phyloP scores from a whole-genome alignment of 345 rosid species.

The Citrus sp. region DNA sequence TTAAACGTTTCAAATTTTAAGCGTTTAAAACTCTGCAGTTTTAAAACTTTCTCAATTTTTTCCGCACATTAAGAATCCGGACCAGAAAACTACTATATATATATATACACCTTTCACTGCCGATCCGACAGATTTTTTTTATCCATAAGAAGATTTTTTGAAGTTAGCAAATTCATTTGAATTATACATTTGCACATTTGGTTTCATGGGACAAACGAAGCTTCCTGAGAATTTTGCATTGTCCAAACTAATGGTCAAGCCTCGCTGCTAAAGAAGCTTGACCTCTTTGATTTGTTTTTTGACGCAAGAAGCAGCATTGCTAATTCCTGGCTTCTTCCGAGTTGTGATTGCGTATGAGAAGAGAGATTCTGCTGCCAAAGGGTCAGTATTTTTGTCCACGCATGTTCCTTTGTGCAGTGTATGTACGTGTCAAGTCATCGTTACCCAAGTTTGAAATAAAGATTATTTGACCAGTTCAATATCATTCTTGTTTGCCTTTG shows the following conservation, averaged over 20 bases:
- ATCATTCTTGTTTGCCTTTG: not conserved
- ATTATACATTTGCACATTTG: not conserved
- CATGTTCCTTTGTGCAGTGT: not conserved
- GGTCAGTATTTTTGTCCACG: not conserved
- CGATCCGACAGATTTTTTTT: no score
- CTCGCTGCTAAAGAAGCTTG: not conserved
- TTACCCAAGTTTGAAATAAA: not conserved
- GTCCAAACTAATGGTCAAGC: not conserved
- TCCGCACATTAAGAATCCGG: accelerated
- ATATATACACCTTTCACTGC: not conserved
- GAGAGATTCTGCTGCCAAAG: not conserved
- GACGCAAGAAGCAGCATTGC: not conserved
- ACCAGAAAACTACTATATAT: no score
- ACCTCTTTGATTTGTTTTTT: not conserved
- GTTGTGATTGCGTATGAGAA: not conserved
- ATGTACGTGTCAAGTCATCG: not conserved
- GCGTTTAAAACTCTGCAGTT: accelerated
- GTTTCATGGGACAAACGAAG: not conserved
- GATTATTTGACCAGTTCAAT: not conserved
- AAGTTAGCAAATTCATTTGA: no score
- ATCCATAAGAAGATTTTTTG: no score
- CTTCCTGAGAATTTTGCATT: not conserved
- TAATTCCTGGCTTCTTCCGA: not conserved
- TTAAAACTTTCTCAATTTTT: accelerated
- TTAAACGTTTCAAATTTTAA: no score